These are phyloP conservation scores for Babjeviella inositovora DNA, from an alignment of 805 yeast species.

Conservation along the genomic window DNA sequence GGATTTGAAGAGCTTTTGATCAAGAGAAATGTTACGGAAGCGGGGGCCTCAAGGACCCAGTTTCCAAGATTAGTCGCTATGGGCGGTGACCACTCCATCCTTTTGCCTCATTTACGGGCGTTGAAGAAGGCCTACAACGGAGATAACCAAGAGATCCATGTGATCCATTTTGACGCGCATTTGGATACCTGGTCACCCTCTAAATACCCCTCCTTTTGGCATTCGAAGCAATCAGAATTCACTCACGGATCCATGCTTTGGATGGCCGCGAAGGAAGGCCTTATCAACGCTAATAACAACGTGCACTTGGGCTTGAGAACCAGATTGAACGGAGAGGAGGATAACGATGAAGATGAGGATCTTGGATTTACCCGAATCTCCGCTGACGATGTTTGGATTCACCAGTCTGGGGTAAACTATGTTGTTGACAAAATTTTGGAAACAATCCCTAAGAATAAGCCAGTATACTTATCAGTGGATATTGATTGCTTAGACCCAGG, in stretches of 20 bases:
- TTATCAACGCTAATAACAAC: conserved; percentile 34
- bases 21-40: conserved; percentile 11
- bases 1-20: conserved; percentile 39
- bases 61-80: conserved; percentile 55
- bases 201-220: conserved; percentile 51
- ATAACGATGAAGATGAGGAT: conserved; percentile 47
- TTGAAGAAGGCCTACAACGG: conserved; percentile 43
- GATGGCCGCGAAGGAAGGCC: conserved; percentile 62
- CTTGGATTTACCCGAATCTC: conserved; percentile 58
- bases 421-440: conserved; percentile 35
- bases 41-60: conserved; percentile 4
- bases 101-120: conserved; percentile 59
- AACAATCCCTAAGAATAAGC: conserved; percentile 43
- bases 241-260: conserved; percentile 83
- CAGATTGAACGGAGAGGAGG: conserved; percentile 46
- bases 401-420: too few species aligned
- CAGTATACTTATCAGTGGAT: conserved; percentile 69
- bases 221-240: conserved; percentile 37
- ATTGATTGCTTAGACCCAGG: conserved; percentile 49
- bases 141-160: conserved; percentile 50
- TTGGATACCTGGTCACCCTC: conserved; percentile 71
- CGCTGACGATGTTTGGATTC: conserved; percentile 61
- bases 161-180: conserved; percentile 77
- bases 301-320: conserved; percentile 71
- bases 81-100: conserved; percentile 76